Evolutionary conservation across 2,329 filamentous ascomycete genomes (phyloP), one percentile per base, ranked within the genome.

Genomic region (Torrubiellomyces zombiae): DNA sequence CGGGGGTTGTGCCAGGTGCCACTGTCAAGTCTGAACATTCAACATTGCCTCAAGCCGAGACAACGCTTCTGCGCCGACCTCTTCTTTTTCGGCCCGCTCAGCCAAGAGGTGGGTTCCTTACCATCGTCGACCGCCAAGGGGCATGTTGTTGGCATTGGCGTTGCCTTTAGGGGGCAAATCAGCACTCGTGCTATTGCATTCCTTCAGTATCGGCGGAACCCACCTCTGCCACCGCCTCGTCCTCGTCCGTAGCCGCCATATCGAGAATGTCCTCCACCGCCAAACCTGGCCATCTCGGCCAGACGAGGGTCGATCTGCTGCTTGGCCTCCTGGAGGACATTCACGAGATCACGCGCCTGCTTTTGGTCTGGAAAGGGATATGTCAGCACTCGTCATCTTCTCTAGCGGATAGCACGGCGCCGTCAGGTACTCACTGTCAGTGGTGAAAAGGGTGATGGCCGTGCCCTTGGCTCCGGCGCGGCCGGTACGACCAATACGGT

Each of bases 391-490:
- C n/a, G n/a, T n/a, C n/a, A n/a, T n/a, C n/a, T n/a, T n/a, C n/a
- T n/a, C n/a, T n/a, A n/a, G n/a, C n/a, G n/a, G n/a, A n/a, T n/a
- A n/a, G n/a, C n/a, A n/a, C n/a, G n/a, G n/a, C n/a, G n/a, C n/a
- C n/a, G n/a, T n/a, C n/a, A n/a, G n/a, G n/a, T 32, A 78, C 85
- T 63, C 68, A 94, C 86, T 95, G 58, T 95, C 89, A 77, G 86
- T 89, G 55, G 89, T 95, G 60, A 98, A 98, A 47, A 98, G 72
- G 38, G 89, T 95, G 50, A 95, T 95, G 52, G 89, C 89, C 44
- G 85, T 95, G 60, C 89, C 89, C 38, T 76, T 81, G 46, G 77
- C 76, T 60, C 89, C 89, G 50, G 89, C 86, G 65, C 86, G 80
- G 44, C 89, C 86, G 43, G 89, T 95, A 60, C 89, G 79, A 45